Evolutionary conservation across 352 stramenopile species (phyloP).

Genomic region (Phytopythium boreale): DNA sequence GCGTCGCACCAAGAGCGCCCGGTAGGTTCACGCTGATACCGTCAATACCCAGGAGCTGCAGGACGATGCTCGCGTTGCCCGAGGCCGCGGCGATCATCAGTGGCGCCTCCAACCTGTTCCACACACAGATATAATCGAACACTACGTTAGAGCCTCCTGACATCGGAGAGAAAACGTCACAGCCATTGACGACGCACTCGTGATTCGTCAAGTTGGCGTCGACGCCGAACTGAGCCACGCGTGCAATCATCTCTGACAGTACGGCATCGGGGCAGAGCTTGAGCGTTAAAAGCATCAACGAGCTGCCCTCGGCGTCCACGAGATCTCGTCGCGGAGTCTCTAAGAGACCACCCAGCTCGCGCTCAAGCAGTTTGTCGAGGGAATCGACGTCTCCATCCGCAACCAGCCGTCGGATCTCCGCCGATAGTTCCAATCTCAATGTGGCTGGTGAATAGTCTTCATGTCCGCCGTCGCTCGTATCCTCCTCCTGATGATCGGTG

Average conservation of each 20-base stretch:
- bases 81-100: slow-evolving; percentile 57
- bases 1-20: slow-evolving; percentile 43
- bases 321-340: not conserved
- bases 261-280: slow-evolving; percentile 25
- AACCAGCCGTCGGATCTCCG: not conserved
- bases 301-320: slow-evolving; percentile 44
- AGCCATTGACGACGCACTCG: slow-evolving; percentile 30
- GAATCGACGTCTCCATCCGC: not conserved
- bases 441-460: not conserved
- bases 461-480: not conserved
- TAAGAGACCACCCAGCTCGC: not conserved
- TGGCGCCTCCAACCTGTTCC: slow-evolving; percentile 25
- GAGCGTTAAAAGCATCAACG: slow-evolving; percentile 45
- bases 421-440: not conserved
- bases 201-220: slow-evolving; percentile 50
- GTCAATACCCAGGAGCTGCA: slow-evolving; percentile 17
- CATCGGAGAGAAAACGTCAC: not conserved
- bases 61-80: slow-evolving; percentile 31
- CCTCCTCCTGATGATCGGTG: not conserved
- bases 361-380: not conserved
- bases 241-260: slow-evolving; percentile 14
- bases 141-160: not conserved
- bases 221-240: slow-evolving; percentile 30
- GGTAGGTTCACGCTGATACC: slow-evolving; percentile 39
- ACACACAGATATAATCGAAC: not conserved